Conservation (phyloP, 257 asterid genomes). For the Nicotiana obtusifolia region DNA sequence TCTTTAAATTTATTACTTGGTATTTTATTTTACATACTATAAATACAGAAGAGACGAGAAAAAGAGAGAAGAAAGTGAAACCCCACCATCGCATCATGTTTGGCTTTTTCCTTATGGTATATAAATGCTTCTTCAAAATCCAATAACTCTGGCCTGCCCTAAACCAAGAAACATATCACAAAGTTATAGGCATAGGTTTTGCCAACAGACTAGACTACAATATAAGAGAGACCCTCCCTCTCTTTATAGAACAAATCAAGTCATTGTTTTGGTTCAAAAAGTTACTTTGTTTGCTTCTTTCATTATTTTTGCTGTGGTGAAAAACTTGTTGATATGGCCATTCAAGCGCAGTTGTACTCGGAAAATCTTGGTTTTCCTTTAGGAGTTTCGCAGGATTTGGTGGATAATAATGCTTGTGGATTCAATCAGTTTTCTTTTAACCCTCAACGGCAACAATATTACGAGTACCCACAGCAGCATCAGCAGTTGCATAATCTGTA, state of each 20-base stretch:
- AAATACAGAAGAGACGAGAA: neutral
- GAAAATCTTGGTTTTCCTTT: constrained; percentile 38
- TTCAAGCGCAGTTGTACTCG: constrained; percentile 48
- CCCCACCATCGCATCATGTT: neutral
- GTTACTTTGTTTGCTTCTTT: no score
- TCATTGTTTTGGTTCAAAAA: no score
- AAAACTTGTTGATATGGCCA: constrained; percentile 35
- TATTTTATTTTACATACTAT: neutral
- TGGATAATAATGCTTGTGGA: constrained; percentile 38
- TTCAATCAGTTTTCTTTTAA: constrained; percentile 22
- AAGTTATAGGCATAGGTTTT: neutral
- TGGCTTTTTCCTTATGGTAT: neutral
- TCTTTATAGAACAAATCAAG: constrained; percentile 16
- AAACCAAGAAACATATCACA: constrained; percentile 2
- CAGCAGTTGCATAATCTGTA: constrained; percentile 18
- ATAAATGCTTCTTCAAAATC: neutral
- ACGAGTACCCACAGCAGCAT: constrained; percentile 17
- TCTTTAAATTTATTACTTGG: constrained; percentile 13
- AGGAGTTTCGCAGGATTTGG: constrained; percentile 28
- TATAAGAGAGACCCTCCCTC: neutral
- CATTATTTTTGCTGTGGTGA: neutral
- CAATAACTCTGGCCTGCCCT: neutral
- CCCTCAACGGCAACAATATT: constrained; percentile 23
- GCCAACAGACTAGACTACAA: neutral
- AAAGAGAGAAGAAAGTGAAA: neutral